These are phyloP conservation scores for Bocquillonia castaneifolia DNA, from an alignment of 441 rosid genomes.

Conservation along the genomic window DNA sequence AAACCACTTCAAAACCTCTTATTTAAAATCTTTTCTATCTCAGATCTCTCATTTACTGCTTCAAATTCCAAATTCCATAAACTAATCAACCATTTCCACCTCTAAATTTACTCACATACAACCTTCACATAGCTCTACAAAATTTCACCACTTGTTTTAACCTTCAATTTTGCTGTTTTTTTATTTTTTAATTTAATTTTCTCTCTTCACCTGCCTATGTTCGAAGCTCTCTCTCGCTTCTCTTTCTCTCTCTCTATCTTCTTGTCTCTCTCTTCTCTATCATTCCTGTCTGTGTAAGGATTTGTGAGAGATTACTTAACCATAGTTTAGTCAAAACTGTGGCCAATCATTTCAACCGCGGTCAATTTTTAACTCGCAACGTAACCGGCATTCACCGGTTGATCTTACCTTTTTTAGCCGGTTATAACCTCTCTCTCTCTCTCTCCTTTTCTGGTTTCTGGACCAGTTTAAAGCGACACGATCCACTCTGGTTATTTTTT, in stretches of 20 bases:
- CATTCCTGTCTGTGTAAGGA: slow-evolving; percentile 23
- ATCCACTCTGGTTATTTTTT: slow-evolving; percentile 8
- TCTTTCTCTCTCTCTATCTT: slow-evolving; percentile 4
- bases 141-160: too few species aligned
- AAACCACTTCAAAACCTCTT: slow-evolving; percentile 18
- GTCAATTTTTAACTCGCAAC: slow-evolving; percentile 64
- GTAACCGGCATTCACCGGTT: slow-evolving; percentile 49
- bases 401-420: slow-evolving; percentile 28
- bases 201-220: too few species aligned
- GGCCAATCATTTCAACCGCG: slow-evolving; percentile 67
- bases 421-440: slow-evolving; percentile 39
- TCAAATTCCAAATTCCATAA: slow-evolving; percentile 16
- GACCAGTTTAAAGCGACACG: slow-evolving; percentile 41
- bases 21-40: slow-evolving; percentile 12
- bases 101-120: background rate
- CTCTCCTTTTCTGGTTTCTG: too few species aligned
- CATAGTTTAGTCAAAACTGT: slow-evolving; percentile 51
- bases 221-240: background rate
- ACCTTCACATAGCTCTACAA: too few species aligned
- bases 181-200: too few species aligned
- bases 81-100: slow-evolving; percentile 23
- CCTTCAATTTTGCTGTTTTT: too few species aligned
- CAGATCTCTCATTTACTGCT: slow-evolving; percentile 65
- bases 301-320: slow-evolving; percentile 32
- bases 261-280: slow-evolving; percentile 31